Percentiles rank a stretch among this genome's conserved stretches.
These are phyloP conservation scores for Saccharomyces hybrid DNA, from an alignment of 1,139 yeast species.

Conservation along the genomic window DNA sequence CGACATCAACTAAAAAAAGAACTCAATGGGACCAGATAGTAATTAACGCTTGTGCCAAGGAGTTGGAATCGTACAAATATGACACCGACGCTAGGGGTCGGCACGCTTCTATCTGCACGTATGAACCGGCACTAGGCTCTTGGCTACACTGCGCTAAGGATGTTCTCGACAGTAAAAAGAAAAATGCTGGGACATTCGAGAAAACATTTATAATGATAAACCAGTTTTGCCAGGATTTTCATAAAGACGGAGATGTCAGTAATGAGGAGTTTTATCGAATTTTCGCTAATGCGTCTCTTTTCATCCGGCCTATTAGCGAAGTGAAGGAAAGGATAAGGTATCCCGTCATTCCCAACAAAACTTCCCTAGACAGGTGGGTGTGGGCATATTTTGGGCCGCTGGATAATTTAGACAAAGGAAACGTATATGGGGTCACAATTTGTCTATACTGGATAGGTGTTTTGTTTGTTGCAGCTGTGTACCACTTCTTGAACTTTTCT, in stretches of 20 bases:
- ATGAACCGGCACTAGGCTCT: constrained; percentile 3
- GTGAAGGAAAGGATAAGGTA: background rate
- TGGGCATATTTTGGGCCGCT: background rate
- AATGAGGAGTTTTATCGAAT: background rate
- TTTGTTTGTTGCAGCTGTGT: background rate
- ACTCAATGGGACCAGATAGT: constrained; percentile 5
- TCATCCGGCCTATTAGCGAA: background rate
- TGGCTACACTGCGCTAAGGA: constrained; percentile 5
- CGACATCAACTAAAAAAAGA: constrained; percentile 1
- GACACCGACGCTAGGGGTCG: background rate
- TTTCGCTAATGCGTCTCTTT: background rate
- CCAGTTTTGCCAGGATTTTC: background rate
- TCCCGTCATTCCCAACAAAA: background rate
- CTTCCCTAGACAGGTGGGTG: background rate
- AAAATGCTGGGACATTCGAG: background rate
- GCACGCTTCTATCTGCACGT: constrained; percentile 3
- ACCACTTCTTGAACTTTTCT: background rate
- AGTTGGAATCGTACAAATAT: background rate
- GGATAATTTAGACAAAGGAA: constrained; percentile 1
- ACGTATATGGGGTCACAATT: background rate
- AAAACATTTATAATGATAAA: background rate
- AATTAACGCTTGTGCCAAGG: constrained; percentile 3
- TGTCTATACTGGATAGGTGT: background rate
- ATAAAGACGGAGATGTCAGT: background rate
- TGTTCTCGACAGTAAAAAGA: background rate